Base-by-base conservation (phyloP, 2,329 filamentous ascomycete species). In the Colletotrichum viniferum region DNA sequence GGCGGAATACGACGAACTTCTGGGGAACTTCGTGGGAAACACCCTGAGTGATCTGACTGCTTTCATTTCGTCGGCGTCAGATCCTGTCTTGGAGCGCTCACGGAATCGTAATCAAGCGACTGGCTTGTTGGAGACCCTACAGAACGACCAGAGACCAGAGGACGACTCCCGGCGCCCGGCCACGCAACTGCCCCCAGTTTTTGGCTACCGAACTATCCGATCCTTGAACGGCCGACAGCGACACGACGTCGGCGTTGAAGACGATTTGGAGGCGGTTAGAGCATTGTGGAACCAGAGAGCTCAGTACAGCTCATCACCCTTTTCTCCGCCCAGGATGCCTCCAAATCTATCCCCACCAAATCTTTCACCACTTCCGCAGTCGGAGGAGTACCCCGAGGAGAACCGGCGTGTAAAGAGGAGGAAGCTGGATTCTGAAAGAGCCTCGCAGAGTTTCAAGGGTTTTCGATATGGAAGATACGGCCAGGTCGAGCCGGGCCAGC, bases 391-490 rank as follows among this genome's bases (percentile, higher is more conserved):
- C 30, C 79, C 82, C 63, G 88, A 90, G 43, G 86, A 88, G 64
- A 86, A 82, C 78, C 89, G 91, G 71, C 87, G 90, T 73, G 85
- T 85, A 64, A 96, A 96, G 83, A 90, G 94, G 61, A 90, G 94
- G 77, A 95, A 94, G 82, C 83, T 95, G 48, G 93, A 95, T 79
- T 88, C 90, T 2, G 93, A 94, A 77, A 88, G 88, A 62, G 83
- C 87, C 16, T 84, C 87, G 30, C 84, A 87, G 8, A 82, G 82
- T 52, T 89, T 88, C 78, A 86, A 85, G 76, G 90, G 89, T 3
- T 95, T 96, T 81, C 93, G 91, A 77, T 98, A 98, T 82, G 96
- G 96, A 26, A 93, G 92, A 80, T 95, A 94, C 82, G 96, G 96
- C 21, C 96, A 98, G 84, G 94, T 98, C 18, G 94, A 97, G 76